A percentile compares a stretch with the other conserved stretches of the same genome.
Evolutionary conservation across 2,329 filamentous ascomycete species (phyloP).

Genomic region (Verticillium zaregamsianum): DNA sequence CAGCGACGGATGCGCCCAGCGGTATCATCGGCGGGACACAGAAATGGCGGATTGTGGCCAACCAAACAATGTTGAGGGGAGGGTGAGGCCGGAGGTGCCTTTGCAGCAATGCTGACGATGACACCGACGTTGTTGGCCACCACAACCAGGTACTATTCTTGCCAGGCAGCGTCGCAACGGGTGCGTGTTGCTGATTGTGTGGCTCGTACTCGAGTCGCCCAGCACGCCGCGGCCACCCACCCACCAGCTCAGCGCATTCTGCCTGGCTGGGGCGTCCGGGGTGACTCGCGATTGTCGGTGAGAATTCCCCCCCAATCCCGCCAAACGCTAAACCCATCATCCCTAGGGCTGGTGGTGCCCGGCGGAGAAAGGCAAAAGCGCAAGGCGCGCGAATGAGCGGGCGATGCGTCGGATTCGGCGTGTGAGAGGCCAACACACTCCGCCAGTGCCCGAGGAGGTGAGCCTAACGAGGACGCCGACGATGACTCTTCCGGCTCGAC

Average conservation of each 20-base stretch:
- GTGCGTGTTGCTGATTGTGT: conserved; percentile 1
- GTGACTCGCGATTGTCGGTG: neutral
- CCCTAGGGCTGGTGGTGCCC: neutral
- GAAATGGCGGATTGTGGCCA: neutral
- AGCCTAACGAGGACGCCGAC: neutral
- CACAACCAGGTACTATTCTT: neutral
- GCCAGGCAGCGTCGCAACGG: neutral
- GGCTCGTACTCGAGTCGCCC: neutral
- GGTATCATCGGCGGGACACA: neutral
- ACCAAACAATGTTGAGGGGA: neutral
- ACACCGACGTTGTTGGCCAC: neutral
- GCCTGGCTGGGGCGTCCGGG: neutral
- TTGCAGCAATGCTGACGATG: conserved; percentile 1
- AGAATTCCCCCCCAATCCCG: neutral
- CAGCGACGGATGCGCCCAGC: neutral
- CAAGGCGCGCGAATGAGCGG: neutral
- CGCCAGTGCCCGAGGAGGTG: neutral
- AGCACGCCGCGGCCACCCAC: neutral
- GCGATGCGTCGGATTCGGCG: neutral
- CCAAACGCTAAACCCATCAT: neutral
- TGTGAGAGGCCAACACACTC: neutral
- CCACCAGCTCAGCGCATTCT: neutral
- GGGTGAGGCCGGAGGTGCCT: neutral
- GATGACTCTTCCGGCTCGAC: neutral
- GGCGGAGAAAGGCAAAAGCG: neutral